These are phyloP conservation scores for Pseudogymnoascus sp. DNA, from an alignment of 2,329 filamentous ascomycete genomes.

Conservation along the genomic window DNA sequence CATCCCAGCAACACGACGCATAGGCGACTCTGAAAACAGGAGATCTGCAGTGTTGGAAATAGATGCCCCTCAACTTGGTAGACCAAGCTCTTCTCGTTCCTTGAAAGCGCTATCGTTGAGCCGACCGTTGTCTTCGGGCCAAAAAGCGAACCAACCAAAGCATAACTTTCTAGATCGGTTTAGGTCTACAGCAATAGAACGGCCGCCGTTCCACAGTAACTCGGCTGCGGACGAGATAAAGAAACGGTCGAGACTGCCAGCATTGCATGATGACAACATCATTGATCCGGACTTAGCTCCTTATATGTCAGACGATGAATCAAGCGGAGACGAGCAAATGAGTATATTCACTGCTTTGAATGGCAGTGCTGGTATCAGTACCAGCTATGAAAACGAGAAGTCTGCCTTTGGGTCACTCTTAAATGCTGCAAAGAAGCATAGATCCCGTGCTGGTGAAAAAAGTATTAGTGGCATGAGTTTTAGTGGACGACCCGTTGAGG, in stretches of 20 bases:
- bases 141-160: constrained; percentile 80
- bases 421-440: constrained; percentile 65
- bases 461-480: constrained; percentile 64
- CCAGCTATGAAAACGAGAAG: constrained; percentile 66
- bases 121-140: constrained; percentile 68
- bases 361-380: constrained; percentile 53
- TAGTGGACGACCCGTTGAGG: constrained; percentile 57
- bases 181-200: constrained; percentile 64
- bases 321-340: constrained; percentile 86
- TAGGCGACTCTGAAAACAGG: constrained; percentile 70
- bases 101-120: constrained; percentile 62
- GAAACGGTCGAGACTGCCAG: constrained; percentile 62
- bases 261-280: constrained; percentile 98
- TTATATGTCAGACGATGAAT: constrained; percentile 91
- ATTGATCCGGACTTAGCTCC: constrained; percentile 93
- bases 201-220: constrained; percentile 79
- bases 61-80: constrained; percentile 69
- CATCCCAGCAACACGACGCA: constrained; percentile 55
- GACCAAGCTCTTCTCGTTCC: constrained; percentile 91
- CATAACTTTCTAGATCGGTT: constrained; percentile 74
- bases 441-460: constrained; percentile 64
- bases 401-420: constrained; percentile 62
- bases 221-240: constrained; percentile 56
- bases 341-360: constrained; percentile 72
- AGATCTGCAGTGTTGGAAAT: constrained; percentile 86